phyloP scores from a whole-genome alignment of 805 yeast species.

The Candida sithepensis region DNA sequence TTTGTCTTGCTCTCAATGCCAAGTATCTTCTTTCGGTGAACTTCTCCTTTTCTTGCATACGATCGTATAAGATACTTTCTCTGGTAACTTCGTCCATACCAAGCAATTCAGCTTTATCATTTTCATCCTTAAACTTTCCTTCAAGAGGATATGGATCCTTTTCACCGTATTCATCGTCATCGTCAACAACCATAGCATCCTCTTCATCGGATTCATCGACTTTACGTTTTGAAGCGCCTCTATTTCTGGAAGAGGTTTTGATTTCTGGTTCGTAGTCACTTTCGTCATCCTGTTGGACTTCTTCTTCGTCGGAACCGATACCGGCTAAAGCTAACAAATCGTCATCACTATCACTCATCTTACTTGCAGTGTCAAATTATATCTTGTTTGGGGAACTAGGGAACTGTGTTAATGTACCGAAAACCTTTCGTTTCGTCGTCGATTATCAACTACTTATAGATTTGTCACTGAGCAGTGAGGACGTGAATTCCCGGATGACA shows the following conservation, averaged over 20 bases:
- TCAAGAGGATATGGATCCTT: conserved; percentile 88
- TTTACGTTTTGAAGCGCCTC: conserved; percentile 15
- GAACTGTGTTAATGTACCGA: too few relatives aligned
- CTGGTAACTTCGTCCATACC: conserved; percentile 89
- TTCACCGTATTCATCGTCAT: conserved; percentile 37
- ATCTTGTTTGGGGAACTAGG: neutral
- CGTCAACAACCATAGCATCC: conserved; percentile 34
- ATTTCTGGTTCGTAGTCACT: conserved; percentile 35
- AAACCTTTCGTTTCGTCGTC: too few relatives aligned
- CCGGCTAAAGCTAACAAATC: conserved; percentile 96
- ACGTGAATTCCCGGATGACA: too few relatives aligned
- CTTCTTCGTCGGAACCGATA: conserved; percentile 50
- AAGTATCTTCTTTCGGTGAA: conserved; percentile 80
- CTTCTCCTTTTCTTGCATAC: conserved; percentile 88
- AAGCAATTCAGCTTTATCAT: conserved; percentile 61
- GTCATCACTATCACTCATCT: conserved; percentile 86
- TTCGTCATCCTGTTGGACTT: conserved; percentile 25
- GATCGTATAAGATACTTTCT: conserved; percentile 85
- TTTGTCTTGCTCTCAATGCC: conserved; percentile 73
- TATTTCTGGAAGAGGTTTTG: conserved; percentile 23
- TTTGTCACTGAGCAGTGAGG: too few relatives aligned
- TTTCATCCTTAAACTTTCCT: conserved; percentile 82
- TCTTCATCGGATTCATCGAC: conserved; percentile 4
- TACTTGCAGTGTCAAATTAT: neutral
- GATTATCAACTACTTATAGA: neutral